phyloP scores from a whole-genome alignment of 2,329 filamentous ascomycete genomes.

The Rasamsonia emersonii region DNA sequence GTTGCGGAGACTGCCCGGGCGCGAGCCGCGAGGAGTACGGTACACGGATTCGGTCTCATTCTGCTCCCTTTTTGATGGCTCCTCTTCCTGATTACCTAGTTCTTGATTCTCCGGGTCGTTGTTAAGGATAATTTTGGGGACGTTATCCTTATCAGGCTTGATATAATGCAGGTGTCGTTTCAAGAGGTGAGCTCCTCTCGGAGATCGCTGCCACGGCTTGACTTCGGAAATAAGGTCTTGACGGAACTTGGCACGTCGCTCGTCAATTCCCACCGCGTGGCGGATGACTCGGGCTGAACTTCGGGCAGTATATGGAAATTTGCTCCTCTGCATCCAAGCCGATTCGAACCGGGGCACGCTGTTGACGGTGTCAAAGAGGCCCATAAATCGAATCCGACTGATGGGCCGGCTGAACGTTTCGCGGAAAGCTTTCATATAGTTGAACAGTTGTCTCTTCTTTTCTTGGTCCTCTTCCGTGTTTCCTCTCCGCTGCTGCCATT shows the following conservation, averaged over 20 bases:
- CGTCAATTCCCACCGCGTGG: constrained; percentile 51
- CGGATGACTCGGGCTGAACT: constrained; percentile 48
- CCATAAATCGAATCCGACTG: constrained; percentile 64
- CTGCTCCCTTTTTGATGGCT: constrained; percentile 2
- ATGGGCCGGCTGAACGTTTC: constrained; percentile 74
- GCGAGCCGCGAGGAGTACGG: constrained; percentile 17
- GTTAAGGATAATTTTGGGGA: constrained; percentile 26
- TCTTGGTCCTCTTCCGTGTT: constrained; percentile 20
- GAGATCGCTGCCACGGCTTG: constrained; percentile 21
- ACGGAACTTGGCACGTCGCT: constrained; percentile 50
- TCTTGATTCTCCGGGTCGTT: constrained; percentile 10
- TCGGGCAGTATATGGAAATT: constrained; percentile 55
- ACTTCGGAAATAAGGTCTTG: constrained; percentile 47
- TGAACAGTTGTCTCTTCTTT: constrained; percentile 47
- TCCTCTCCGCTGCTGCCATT: constrained; percentile 30
- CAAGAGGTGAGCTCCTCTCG: constrained; percentile 12
- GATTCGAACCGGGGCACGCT: constrained; percentile 69
- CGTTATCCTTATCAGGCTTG: constrained; percentile 10
- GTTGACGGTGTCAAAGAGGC: constrained; percentile 76
- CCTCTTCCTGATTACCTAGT: constrained; percentile 4
- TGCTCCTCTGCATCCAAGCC: constrained; percentile 63
- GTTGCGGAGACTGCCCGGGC: constrained; percentile 11
- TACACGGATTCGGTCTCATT: constrained; percentile 19
- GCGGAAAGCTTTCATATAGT: constrained; percentile 69
- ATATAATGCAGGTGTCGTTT: constrained; percentile 12